These are phyloP conservation scores for Schwanniomyces yamadae DNA, from an alignment of 805 yeast genomes.

Conservation along the genomic window DNA sequence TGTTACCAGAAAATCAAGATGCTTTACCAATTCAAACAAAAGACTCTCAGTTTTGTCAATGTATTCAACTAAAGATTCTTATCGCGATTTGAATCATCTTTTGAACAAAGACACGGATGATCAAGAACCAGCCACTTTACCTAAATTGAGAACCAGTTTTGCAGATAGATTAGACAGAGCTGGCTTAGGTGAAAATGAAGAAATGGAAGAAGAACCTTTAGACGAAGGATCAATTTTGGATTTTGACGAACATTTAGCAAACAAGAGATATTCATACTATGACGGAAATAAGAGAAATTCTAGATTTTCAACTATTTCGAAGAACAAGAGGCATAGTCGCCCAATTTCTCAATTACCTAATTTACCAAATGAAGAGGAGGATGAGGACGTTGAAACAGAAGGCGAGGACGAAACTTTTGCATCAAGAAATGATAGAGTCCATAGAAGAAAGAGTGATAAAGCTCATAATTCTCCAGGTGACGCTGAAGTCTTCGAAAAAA, in stretches of 20 bases:
- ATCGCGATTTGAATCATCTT: constrained; percentile 52
- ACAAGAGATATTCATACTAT: constrained; percentile 40
- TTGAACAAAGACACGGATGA: constrained; percentile 21
- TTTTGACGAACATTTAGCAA: constrained; percentile 39
- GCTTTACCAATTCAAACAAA: constrained; percentile 60
- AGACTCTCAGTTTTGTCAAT: constrained; percentile 70
- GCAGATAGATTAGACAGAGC: constrained; percentile 43
- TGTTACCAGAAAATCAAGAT: constrained; percentile 65
- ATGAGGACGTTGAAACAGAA: constrained; percentile 6
- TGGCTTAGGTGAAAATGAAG: constrained; percentile 19
- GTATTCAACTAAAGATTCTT: constrained; percentile 67
- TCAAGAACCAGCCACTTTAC: constrained; percentile 11
- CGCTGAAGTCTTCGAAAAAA: constrained; percentile 42
- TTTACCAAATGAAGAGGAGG: constrained; percentile 20
- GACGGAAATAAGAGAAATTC: constrained; percentile 29
- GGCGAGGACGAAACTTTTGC: constrained; percentile 41
- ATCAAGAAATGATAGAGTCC: constrained; percentile 29
- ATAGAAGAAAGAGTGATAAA: constrained; percentile 18
- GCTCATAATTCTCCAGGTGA: constrained; percentile 26
- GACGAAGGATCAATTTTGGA: constrained; percentile 42
- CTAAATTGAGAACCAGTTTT: constrained; percentile 38
- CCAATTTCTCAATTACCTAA: constrained; percentile 30
- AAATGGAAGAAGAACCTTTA: constrained; percentile 29
- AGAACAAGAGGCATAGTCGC: constrained; percentile 10
- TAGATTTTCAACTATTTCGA: constrained; percentile 11